A percentile compares a stretch with the other conserved stretches of the same genome.
Conservation (phyloP, 495 filamentous ascomycete genomes). For the Friedmanniomyces simplex region DNA sequence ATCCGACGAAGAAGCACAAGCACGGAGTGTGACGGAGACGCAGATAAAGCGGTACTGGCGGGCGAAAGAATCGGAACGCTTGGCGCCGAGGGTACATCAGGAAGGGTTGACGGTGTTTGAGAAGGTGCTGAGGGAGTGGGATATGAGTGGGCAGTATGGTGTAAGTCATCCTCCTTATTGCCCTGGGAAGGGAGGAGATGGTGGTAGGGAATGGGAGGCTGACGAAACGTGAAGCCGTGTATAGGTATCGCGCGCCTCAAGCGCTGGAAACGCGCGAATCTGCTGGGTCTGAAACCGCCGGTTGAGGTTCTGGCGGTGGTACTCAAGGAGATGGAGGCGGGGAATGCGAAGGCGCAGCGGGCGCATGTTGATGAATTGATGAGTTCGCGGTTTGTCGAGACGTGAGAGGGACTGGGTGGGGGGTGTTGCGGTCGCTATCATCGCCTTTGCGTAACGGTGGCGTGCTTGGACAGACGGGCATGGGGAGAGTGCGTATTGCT, state of each 20-base stretch:
- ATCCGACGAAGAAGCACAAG: slow-evolving; percentile 46
- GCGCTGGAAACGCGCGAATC: slow-evolving; percentile 80
- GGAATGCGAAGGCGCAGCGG: slow-evolving; percentile 41
- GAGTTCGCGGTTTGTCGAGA: slow-evolving; percentile 30
- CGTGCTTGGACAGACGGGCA: too few relatives aligned
- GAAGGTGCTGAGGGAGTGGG: slow-evolving; percentile 80
- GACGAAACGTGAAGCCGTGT: slow-evolving; percentile 52
- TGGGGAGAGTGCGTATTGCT: too few relatives aligned
- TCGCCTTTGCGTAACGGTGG: too few relatives aligned
- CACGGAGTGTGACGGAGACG: slow-evolving; percentile 48
- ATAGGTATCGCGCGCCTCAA: slow-evolving; percentile 72
- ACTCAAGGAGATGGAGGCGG: slow-evolving; percentile 54
- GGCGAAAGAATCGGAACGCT: slow-evolving; percentile 49
- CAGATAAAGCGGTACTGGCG: slow-evolving; percentile 67
- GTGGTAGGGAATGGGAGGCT: background rate
- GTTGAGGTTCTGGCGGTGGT: slow-evolving; percentile 85
- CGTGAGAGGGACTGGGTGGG: background rate
- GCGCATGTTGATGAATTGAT: slow-evolving; percentile 78
- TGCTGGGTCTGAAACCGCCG: slow-evolving; percentile 70
- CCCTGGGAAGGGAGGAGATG: too few relatives aligned
- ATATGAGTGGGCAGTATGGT: slow-evolving; percentile 78
- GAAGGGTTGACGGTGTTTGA: slow-evolving; percentile 58
- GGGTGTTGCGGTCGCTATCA: too few relatives aligned
- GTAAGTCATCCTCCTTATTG: slow-evolving; percentile 47
- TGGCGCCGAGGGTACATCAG: slow-evolving; percentile 60